Evolutionary conservation across 495 filamentous ascomycete species (phyloP).

Genomic region (Pseudomonodictys pantanalensis): DNA sequence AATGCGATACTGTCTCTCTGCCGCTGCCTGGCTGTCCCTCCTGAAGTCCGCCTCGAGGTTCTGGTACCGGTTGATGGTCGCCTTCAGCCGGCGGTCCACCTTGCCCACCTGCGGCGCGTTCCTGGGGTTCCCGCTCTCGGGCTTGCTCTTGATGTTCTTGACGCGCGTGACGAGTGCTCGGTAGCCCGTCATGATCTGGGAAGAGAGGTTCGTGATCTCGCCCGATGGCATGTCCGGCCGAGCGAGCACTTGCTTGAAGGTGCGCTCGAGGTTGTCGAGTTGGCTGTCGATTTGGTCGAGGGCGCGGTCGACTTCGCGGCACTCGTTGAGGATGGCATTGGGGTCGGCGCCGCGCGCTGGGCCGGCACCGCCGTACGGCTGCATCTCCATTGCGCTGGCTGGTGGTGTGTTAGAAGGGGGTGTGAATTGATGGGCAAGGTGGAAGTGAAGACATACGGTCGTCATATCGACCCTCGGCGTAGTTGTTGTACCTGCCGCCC

Average conservation of each 20-base stretch:
- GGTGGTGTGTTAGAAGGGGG: conserved; percentile 1
- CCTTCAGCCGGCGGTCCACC: conserved; percentile 73
- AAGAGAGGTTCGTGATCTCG: conserved; percentile 56
- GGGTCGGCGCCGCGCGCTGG: conserved; percentile 41
- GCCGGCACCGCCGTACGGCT: conserved; percentile 32
- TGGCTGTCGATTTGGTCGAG: conserved; percentile 71
- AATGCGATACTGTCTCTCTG: conserved; percentile 85
- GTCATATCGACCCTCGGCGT: conserved; percentile 31
- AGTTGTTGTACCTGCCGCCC: conserved; percentile 39
- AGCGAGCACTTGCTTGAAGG: conserved; percentile 28
- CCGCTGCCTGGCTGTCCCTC: conserved; percentile 73
- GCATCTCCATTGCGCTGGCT: conserved; percentile 43
- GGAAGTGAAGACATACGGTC: conserved; percentile 29
- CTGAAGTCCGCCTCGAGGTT: conserved; percentile 71
- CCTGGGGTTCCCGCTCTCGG: conserved; percentile 63
- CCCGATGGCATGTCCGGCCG: conserved; percentile 31
- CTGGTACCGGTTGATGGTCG: conserved; percentile 77
- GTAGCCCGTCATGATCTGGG: conserved; percentile 78
- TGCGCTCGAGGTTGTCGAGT: conserved; percentile 57
- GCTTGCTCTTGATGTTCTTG: conserved; percentile 73
- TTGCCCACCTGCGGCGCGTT: conserved; percentile 76
- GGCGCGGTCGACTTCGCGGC: conserved; percentile 69
- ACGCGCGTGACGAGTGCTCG: conserved; percentile 70
- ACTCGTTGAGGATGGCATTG: conserved; percentile 78
- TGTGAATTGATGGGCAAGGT: not conserved